Percentiles rank a stretch among this genome's conserved stretches.
Evolutionary conservation across 2,329 filamentous ascomycete species (phyloP).

Genomic region (Paraconiothyrium brasiliense): DNA sequence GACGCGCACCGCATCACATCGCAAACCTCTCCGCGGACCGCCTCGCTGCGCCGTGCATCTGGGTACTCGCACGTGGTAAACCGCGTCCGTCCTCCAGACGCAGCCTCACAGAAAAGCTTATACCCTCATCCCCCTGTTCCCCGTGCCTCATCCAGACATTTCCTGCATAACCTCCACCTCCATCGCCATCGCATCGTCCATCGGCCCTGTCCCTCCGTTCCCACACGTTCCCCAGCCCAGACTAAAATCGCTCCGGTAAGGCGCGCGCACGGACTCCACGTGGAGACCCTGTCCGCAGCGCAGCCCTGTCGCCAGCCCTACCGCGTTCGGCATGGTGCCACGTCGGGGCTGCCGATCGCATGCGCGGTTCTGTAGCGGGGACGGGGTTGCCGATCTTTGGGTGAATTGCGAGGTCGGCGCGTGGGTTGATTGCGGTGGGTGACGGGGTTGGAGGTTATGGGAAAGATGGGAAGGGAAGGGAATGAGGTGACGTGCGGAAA

Average conservation of each 20-base stretch:
- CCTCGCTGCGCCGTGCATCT: not conserved
- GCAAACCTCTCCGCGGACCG: not conserved
- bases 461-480: not conserved
- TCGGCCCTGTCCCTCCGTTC: no score
- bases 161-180: no score
- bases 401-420: not conserved
- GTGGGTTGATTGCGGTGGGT: not conserved
- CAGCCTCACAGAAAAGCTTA: no score
- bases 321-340: not conserved
- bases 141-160: no score
- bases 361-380: not conserved
- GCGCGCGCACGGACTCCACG: constrained; percentile 16
- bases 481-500: not conserved
- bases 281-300: constrained; percentile 9
- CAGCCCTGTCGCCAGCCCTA: not conserved
- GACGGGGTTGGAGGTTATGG: not conserved
- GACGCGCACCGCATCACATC: no score
- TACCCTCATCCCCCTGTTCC: no score
- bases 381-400: constrained; percentile 3
- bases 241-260: no score
- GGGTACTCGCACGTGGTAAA: not conserved
- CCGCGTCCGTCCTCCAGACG: no score
- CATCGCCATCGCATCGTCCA: no score
- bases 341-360: constrained; percentile 17
- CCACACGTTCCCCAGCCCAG: no score